Evolutionary conservation across 495 filamentous ascomycete species (phyloP).

Genomic region (Tricharina praecox): DNA sequence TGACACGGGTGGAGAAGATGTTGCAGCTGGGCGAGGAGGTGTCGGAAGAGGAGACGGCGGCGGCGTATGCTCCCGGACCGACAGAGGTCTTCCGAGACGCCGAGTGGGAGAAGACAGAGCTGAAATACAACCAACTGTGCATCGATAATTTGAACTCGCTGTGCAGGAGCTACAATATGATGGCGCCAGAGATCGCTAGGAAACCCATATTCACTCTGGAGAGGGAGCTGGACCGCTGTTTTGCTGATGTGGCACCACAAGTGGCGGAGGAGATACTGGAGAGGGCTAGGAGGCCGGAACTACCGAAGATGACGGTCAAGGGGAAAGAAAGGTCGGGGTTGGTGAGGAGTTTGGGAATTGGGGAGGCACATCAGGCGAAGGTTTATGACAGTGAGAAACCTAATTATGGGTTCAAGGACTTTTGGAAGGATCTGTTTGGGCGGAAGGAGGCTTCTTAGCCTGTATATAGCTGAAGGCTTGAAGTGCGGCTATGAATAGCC

Average conservation of each 20-base stretch:
- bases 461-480: too few species aligned
- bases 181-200: constrained; percentile 78
- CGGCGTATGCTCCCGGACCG: background rate
- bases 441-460: too few species aligned
- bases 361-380: constrained; percentile 30
- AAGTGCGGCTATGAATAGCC: too few species aligned
- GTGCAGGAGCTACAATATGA: constrained; percentile 81
- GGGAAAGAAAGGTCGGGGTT: constrained; percentile 28
- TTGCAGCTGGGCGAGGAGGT: constrained; percentile 30
- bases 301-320: constrained; percentile 27
- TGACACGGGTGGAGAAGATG: constrained; percentile 32
- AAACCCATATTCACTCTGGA: constrained; percentile 82
- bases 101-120: constrained; percentile 51
- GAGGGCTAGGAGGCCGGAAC: constrained; percentile 36
- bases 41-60: constrained; percentile 31
- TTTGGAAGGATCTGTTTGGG: constrained; percentile 69
- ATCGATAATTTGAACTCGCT: constrained; percentile 64
- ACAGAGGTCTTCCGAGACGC: constrained; percentile 42
- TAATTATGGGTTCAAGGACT: constrained; percentile 66
- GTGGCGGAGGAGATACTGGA: constrained; percentile 55
- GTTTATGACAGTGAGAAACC: constrained; percentile 57
- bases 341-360: constrained; percentile 37
- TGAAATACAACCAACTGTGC: constrained; percentile 58
- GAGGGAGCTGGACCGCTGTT: constrained; percentile 66
- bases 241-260: constrained; percentile 64